Conservation (phyloP, 2,329 filamentous ascomycete genomes). For the Leptographium galeiforme region DNA sequence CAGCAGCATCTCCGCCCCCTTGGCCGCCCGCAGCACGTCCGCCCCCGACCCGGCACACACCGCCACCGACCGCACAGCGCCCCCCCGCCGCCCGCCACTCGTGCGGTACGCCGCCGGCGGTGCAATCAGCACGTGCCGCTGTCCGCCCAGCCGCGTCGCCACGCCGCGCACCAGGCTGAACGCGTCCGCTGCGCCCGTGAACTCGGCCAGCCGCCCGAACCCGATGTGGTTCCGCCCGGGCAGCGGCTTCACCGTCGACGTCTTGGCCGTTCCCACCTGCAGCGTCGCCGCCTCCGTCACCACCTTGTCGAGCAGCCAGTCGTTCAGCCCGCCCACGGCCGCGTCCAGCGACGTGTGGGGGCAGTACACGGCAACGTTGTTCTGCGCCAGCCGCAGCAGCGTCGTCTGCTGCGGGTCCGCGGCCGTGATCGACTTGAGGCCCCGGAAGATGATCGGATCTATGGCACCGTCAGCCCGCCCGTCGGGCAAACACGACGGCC, state of each 20-base stretch:
- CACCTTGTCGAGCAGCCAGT: constrained; percentile 86
- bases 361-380: constrained; percentile 88
- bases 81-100: constrained; percentile 39
- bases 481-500: constrained; percentile 79
- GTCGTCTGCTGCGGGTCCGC: constrained; percentile 76
- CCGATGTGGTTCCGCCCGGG: constrained; percentile 23
- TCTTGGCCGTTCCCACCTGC: constrained; percentile 15
- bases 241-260: constrained; percentile 15
- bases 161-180: constrained; percentile 36
- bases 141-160: constrained; percentile 54
- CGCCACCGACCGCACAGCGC: constrained; percentile 53
- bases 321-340: constrained; percentile 70
- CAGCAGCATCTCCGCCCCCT: constrained; percentile 63
- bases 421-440: constrained; percentile 76
- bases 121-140: constrained; percentile 29
- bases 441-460: constrained; percentile 96
- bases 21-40: constrained; percentile 54
- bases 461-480: constrained; percentile 30
- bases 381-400: constrained; percentile 66
- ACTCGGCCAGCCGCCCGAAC: constrained; percentile 37
- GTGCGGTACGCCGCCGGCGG: constrained; percentile 25
- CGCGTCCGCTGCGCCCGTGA: constrained; percentile 25
- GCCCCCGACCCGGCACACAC: constrained; percentile 86
- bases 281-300: constrained; percentile 14
- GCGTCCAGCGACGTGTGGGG: constrained; percentile 93